Evolutionary conservation across 2,329 filamentous ascomycete species (phyloP), one percentile per base, ranked within the genome.

Genomic region (Fusarium duplospermum): DNA sequence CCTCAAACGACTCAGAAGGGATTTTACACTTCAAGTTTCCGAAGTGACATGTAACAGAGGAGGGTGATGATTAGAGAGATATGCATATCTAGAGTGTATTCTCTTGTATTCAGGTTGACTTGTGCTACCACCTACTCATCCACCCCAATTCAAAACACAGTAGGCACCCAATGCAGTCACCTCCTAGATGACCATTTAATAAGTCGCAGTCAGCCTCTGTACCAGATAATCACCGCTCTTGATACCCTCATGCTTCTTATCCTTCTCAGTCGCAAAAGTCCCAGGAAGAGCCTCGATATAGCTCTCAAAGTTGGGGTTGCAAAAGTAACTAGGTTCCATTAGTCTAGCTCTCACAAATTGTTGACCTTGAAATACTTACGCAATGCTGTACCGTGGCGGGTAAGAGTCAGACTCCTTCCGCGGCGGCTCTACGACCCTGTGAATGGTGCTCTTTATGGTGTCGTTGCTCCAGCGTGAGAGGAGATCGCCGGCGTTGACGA

Each of bases 381-480:
- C 95, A 80, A 98, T 92, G 77, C 93, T 96, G 80, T 98, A 98
- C 42, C 93, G 87, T 1, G 94, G 87, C 2, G 94, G 94, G 81
- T 97, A 92, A 42, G 86, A 83, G 18, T 87, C 87, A 9, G 83
- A 84, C 4, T 84, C 85, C 5, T 87, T 87, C 18, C 86, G 85
- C 1, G 94, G 93, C 2, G 95, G 95, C 84, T 98, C 93, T 6
- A 98, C 93, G 1, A 98, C 95, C 13, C 95, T 91, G 82, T 98
- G 95, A 69, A 95, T 90, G 5, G 95, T 98, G 80, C 93, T 96
- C 84, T 93, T 95, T 84, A 98, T 97, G 6, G 90, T 93, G 79
- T 97, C 94, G 79, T 98, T 98, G 73, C 93, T 94, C 95, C 95
- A 98, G 62, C 95, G 87, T 1, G 94, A 92, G 59, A 98, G 85